phyloP scores from a whole-genome alignment of 345 rosid species.

The Corchorus capsularis region DNA sequence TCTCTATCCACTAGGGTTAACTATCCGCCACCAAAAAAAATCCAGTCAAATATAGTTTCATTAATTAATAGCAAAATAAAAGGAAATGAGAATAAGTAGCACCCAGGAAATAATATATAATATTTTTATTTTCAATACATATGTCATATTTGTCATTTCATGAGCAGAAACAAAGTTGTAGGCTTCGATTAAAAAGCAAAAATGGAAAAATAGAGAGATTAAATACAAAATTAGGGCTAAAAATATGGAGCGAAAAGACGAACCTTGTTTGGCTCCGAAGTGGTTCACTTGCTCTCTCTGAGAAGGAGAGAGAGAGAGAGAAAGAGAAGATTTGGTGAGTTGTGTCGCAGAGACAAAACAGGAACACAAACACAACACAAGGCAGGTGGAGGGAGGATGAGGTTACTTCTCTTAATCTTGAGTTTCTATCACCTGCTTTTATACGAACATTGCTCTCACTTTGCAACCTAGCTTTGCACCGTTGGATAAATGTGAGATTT shows the following conservation, averaged over 20 bases:
- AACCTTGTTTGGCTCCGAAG: conserved; percentile 19
- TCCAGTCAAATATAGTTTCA: neutral
- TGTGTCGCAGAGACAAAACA: neutral
- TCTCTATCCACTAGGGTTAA: conserved; percentile 3
- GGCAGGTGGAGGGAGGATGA: neutral
- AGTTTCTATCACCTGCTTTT: neutral
- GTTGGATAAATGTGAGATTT: neutral
- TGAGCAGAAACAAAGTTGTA: neutral
- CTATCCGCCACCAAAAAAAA: conserved; percentile 5
- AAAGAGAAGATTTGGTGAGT: neutral
- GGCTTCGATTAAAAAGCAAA: neutral
- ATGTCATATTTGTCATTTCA: neutral
- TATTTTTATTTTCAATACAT: neutral
- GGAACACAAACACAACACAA: neutral
- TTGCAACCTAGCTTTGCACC: neutral
- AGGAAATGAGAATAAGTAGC: neutral
- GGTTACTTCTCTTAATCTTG: neutral
- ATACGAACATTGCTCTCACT: neutral
- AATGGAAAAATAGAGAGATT: neutral
- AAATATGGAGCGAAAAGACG: neutral
- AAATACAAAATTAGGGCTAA: conserved; percentile 6
- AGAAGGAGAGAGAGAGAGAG: neutral
- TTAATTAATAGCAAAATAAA: neutral
- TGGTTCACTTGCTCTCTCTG: neutral
- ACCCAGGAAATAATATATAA: neutral